Base-by-base conservation (phyloP, 2,329 filamentous ascomycete species). In the Penicillium janthinellum region DNA sequence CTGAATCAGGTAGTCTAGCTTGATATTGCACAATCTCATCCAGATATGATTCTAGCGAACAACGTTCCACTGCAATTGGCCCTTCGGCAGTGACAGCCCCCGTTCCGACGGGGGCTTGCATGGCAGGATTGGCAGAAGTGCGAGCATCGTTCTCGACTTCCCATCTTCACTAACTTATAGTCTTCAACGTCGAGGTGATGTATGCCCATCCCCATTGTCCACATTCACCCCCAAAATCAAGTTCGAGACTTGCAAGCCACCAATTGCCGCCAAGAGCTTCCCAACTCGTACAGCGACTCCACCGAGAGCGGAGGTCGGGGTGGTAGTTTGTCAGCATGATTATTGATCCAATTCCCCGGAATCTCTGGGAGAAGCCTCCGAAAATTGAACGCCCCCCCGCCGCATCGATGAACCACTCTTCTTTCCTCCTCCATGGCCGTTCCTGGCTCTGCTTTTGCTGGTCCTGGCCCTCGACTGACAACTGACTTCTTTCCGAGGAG, bases 261-360 rank as follows among this genome's bases (percentile, higher is more conserved):
- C 38, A 41, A 17, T 20, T n/a, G 15, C 31, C 47, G 47, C 31
- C 15, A 35, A 35, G 28, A 34, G 31, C 47, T 35, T 49, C 47
- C 28, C 15, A 10, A 12, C 47, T 49, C 31, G 47, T 34, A 39
- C 22, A 44, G 54, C 48, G 49, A 56, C 61, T 60, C 58, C 60
- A 59, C 62, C 37, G 31, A 8, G 31, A 8, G 34, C 57, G 45
- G 45, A 48, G 15, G 25, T 10, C 35, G 14, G 31, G 31, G 31
- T 31, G 31, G 31, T 31, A 8, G 66, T 73, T 73, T 73, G 71
- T 73, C 71, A 73, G 71, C 71, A 45, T 67, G 57, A 64, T 66
- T 65, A 65, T 66, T 59, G 63, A 63, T 68, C 69, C 64, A 51
- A 49, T 60, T 34, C 58, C 49, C n/a, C 25, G 51, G 38, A 44